Conservation (phyloP, 805 yeast genomes). For the Wickerhamia fluorescens region DNA sequence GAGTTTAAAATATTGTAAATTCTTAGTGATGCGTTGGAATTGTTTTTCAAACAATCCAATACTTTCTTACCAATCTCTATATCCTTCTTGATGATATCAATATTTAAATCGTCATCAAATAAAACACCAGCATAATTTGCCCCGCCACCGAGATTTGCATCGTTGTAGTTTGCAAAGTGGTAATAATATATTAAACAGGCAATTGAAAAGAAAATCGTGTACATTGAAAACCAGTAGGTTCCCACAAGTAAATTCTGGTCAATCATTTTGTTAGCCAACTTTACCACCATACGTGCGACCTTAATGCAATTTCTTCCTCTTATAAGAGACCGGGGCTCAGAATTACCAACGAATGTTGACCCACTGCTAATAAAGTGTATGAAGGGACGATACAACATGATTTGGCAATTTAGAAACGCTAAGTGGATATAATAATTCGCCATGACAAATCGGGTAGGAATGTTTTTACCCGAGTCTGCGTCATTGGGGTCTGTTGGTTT, state of each 20-base stretch:
- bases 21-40: slow-evolving; percentile 70
- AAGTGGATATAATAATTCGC: slow-evolving; percentile 71
- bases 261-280: slow-evolving; percentile 74
- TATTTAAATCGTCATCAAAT: slow-evolving; percentile 39
- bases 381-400: slow-evolving; percentile 80
- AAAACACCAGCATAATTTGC: slow-evolving; percentile 38
- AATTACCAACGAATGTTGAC: slow-evolving; percentile 11
- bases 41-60: slow-evolving; percentile 61
- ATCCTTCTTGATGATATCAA: slow-evolving; percentile 56
- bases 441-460: slow-evolving; percentile 53
- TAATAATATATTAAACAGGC: slow-evolving; percentile 80
- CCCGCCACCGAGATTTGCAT: slow-evolving; percentile 21
- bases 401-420: slow-evolving; percentile 69
- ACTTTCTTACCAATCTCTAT: slow-evolving; percentile 79
- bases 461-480: slow-evolving; percentile 9
- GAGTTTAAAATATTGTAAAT: slow-evolving; percentile 75
- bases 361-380: slow-evolving; percentile 73
- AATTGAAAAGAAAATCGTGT: slow-evolving; percentile 82
- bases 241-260: slow-evolving; percentile 66
- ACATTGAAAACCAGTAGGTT: slow-evolving; percentile 87
- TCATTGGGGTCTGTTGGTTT: slow-evolving; percentile 61
- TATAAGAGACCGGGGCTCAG: slow-evolving; percentile 56
- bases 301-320: slow-evolving; percentile 79
- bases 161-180: slow-evolving; percentile 41
- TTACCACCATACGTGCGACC: slow-evolving; percentile 76